A percentile compares a stretch with the other conserved stretches of the same genome.
Evolutionary conservation across 2,329 filamentous ascomycete genomes (phyloP).

Genomic region (Huntiella abstrusa): DNA sequence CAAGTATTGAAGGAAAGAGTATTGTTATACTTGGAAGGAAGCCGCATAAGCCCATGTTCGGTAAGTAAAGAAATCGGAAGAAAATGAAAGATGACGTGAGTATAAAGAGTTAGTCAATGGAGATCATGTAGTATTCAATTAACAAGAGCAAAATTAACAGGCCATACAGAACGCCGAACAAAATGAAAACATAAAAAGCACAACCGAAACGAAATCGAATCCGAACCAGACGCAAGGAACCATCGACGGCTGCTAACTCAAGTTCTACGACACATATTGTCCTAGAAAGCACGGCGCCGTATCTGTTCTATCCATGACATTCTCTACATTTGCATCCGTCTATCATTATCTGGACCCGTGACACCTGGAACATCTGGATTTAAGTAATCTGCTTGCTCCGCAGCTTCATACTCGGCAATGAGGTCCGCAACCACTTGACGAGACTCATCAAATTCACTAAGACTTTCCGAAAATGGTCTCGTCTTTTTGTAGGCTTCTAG

Average conservation of each 20-base stretch:
- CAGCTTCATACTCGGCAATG: slow-evolving; percentile 88
- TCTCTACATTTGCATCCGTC: slow-evolving; percentile 5
- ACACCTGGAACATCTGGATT: slow-evolving; percentile 45
- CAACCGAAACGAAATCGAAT: neutral
- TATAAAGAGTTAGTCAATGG: neutral
- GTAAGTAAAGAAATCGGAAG: neutral
- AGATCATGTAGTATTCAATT: neutral
- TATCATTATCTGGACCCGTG: slow-evolving; percentile 7
- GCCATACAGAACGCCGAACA: neutral
- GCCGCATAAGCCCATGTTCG: no score
- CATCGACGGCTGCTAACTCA: neutral
- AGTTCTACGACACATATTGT: neutral
- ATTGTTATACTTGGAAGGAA: no score
- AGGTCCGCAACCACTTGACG: slow-evolving; percentile 79
- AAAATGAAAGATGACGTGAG: neutral
- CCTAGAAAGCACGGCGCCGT: neutral
- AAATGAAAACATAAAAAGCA: neutral
- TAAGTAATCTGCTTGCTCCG: slow-evolving; percentile 77
- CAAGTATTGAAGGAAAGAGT: neutral
- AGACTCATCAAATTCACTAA: slow-evolving; percentile 90
- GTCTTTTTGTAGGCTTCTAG: slow-evolving; percentile 94
- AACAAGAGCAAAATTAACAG: neutral
- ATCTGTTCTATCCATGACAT: neutral
- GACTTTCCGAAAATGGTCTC: slow-evolving; percentile 73
- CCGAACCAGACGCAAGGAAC: neutral